Evolutionary conservation across 228 moss, liverwort and hornwort species (phyloP).

Genomic region (Sphagnum fallax): DNA sequence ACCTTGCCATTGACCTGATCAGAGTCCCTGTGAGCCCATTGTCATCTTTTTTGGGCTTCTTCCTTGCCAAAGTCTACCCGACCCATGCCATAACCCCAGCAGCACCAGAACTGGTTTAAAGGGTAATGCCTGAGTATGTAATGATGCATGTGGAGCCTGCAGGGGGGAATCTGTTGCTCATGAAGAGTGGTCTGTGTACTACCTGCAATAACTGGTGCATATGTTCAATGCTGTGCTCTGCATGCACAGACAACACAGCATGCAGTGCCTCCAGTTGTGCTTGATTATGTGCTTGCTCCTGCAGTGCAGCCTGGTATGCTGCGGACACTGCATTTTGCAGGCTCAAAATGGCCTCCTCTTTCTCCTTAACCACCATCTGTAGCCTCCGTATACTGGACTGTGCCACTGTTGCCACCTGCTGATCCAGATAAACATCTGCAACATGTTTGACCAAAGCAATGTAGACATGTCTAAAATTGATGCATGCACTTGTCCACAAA

Average conservation of each 20-base stretch:
- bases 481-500: not conserved
- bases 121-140: too few relatives aligned
- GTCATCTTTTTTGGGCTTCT: conserved; percentile 5
- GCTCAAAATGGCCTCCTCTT: conserved; percentile 12
- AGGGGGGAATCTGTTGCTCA: too few relatives aligned
- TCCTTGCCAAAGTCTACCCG: conserved; percentile 15
- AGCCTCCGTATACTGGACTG: conserved; percentile 21
- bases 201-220: conserved; percentile 23
- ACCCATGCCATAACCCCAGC: not conserved
- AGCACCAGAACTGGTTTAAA: too few relatives aligned
- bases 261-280: conserved; percentile 20
- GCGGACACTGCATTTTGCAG: conserved; percentile 18
- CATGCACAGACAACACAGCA: conserved; percentile 15
- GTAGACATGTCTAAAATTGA: too few relatives aligned
- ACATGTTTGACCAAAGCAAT: not conserved
- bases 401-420: conserved; percentile 3
- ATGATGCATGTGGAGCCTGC: too few relatives aligned
- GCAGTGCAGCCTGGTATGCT: conserved; percentile 18
- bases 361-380: conserved; percentile 25
- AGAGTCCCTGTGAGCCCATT: conserved; percentile 4
- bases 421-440: not conserved
- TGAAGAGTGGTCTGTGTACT: not conserved
- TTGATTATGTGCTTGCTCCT: conserved; percentile 18
- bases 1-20: conserved; percentile 15
- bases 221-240: not conserved